Evolutionary conservation across 768 basidiomycete genomes (phyloP).

Genomic region (Amanita pseudoporphyria): DNA sequence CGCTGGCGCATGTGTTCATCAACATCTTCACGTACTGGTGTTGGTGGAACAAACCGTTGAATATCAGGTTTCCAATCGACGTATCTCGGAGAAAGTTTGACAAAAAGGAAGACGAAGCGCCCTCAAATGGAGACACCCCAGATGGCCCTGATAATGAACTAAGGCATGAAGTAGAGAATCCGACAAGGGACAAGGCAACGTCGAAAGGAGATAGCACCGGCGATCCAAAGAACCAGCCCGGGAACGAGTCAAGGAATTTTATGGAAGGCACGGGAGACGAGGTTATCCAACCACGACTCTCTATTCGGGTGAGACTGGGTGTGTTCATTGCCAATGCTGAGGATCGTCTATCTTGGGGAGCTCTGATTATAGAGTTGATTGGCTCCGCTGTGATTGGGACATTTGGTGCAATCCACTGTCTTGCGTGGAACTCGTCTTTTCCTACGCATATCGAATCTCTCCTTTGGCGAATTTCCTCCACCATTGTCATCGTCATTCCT

Average conservation of each 20-base stretch:
- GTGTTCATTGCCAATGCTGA: background rate
- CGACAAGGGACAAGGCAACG: too few relatives aligned
- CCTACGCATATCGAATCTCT: too few relatives aligned
- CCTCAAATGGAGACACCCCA: background rate
- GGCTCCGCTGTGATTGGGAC: slow-evolving; percentile 1
- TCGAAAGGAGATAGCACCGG: too few relatives aligned
- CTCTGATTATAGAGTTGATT: slow-evolving; percentile 9
- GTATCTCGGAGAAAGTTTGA: background rate
- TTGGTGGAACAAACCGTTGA: slow-evolving; percentile 27
- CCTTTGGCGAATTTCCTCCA: too few relatives aligned
- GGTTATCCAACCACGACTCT: background rate
- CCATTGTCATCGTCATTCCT: too few relatives aligned
- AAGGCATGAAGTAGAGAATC: too few relatives aligned
- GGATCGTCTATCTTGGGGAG: background rate
- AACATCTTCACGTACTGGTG: slow-evolving; percentile 18
- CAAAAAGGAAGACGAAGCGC: background rate
- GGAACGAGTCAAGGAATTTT: background rate
- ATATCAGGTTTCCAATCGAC: slow-evolving; percentile 8
- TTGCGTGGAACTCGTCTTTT: too few relatives aligned
- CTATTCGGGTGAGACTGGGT: background rate
- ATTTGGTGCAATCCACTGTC: too few relatives aligned
- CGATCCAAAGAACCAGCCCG: too few relatives aligned
- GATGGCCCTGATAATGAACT: background rate
- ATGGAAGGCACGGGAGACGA: background rate
- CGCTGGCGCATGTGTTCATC: slow-evolving; percentile 20